Base-by-base conservation (phyloP, 2,329 filamentous ascomycete genomes). In the Ustulina deusta region DNA sequence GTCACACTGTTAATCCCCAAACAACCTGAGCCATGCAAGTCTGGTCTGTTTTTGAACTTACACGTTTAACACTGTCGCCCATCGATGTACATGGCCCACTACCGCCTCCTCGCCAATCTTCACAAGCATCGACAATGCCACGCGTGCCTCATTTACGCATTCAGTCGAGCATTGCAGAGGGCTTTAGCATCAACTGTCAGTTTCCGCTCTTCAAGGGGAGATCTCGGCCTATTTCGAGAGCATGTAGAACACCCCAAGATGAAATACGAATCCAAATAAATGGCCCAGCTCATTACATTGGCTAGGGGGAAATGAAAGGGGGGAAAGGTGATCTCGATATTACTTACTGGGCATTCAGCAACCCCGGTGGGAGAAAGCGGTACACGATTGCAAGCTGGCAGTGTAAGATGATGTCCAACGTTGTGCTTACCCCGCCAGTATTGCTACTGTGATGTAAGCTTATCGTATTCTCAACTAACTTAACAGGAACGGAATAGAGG, bases 111-210 rank as follows among this genome's bases (percentile, higher is more conserved):
- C 68, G 25, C 73, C 72, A 11, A 69, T 34, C 17, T 64, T 59
- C 6, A 71, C 61, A 7, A 76, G 65, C 34, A 54, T 71, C 10
- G 69, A 71, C 25, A 76, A 38, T 7, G 74, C 66, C 17, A 36
- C 57, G 4, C 74, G 73, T 36, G 74, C 72, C 34, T 73, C 69
- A 6, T 68, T 64, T 20, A 76, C 73, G 32, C 74, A 76, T 38
- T 74, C 73, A 9, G 65, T 67, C 9, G 74, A 72, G 62, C 74
- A 76, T 55, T 75, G 74, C 4, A 76, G 65, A 15, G 74, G 74
- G 36, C 25, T 64, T 5, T 4, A 48, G 60, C 6, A 44, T 62
- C 6, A 63, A 66, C 11, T 51, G 63, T 25, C 65, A 68, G 64
- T 65, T 69, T 27, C 2, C 29, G 49, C 1, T 49, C 7, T 22